A percentile compares a stretch with the other conserved stretches of the same genome.
Conservation (phyloP, 2,329 filamentous ascomycete species). For the Tolypocladium ovalisporum region DNA sequence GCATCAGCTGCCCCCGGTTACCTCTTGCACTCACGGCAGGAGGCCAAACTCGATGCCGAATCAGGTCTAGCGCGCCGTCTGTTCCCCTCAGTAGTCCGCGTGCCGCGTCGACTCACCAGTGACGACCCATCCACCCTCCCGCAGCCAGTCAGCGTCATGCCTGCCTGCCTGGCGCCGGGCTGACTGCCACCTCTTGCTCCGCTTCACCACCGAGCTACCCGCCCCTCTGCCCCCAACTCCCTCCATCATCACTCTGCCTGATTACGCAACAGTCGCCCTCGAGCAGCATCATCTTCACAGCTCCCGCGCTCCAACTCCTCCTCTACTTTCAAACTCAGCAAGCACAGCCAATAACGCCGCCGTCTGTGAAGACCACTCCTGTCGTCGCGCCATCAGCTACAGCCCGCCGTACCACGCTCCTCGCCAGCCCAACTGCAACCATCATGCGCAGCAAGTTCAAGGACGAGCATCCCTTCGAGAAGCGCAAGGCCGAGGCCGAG, state of each 20-base stretch:
- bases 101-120: not conserved
- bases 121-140: not conserved
- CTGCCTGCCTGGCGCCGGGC: not conserved
- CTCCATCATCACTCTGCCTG: not conserved
- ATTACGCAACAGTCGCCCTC: not conserved
- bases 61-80: not conserved
- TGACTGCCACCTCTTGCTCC: not conserved
- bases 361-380: not conserved
- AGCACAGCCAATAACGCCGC: not conserved
- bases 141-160: not conserved
- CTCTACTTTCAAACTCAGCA: not conserved
- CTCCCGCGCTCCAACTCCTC: not conserved
- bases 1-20: not conserved
- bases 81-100: not conserved
- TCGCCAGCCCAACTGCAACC: constrained; percentile 29
- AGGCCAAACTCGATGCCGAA: not conserved
- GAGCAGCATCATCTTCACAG: not conserved
- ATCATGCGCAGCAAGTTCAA: constrained; percentile 99
- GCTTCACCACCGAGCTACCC: not conserved
- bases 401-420: not conserved
- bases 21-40: not conserved
- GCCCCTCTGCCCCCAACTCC: not conserved
- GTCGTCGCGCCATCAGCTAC: not conserved
- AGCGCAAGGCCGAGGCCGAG: constrained; percentile 99
- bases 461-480: constrained; percentile 99